These are phyloP conservation scores for Rubroshorea leprosula DNA, from an alignment of 345 rosid genomes.

Conservation along the genomic window DNA sequence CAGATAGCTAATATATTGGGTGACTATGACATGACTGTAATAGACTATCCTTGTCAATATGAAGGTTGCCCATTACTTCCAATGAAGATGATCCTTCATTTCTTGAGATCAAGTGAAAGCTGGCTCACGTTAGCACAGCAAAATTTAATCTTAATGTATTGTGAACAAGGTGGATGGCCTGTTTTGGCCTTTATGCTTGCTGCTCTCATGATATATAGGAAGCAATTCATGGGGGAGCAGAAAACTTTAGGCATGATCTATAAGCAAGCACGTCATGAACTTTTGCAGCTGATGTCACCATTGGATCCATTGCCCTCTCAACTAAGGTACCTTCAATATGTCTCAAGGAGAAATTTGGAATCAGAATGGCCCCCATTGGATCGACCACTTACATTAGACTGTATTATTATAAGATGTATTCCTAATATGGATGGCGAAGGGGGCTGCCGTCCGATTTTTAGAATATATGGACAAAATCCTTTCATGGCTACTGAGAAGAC, in stretches of 20 bases:
- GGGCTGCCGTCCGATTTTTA: conserved; percentile 67
- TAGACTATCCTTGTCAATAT: too few relatives aligned
- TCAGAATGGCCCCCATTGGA: conserved; percentile 67
- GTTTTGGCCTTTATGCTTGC: conserved; percentile 77
- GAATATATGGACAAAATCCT: conserved; percentile 71
- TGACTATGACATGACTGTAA: conserved; percentile 66
- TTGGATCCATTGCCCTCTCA: conserved; percentile 71
- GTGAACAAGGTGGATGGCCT: conserved; percentile 78
- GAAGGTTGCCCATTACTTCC: conserved; percentile 76
- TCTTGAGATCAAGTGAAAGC: conserved; percentile 63
- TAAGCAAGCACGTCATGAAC: conserved; percentile 68
- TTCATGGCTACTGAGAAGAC: conserved; percentile 48
- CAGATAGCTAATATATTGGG: conserved; percentile 44
- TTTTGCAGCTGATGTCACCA: conserved; percentile 56
- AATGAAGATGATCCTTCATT: conserved; percentile 61
- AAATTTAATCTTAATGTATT: conserved; percentile 60
- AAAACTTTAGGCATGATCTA: conserved; percentile 70
- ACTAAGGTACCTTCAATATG: conserved; percentile 69
- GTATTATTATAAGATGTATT: conserved; percentile 49
- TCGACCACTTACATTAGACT: conserved; percentile 59
- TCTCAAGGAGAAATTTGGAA: conserved; percentile 63
- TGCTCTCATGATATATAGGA: conserved; percentile 57
- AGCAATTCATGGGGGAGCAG: conserved; percentile 56
- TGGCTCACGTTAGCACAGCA: conserved; percentile 62
- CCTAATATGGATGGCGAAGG: conserved; percentile 64